These are phyloP conservation scores for Glycine latifolia DNA, from an alignment of 306 rosid species.

Conservation along the genomic window DNA sequence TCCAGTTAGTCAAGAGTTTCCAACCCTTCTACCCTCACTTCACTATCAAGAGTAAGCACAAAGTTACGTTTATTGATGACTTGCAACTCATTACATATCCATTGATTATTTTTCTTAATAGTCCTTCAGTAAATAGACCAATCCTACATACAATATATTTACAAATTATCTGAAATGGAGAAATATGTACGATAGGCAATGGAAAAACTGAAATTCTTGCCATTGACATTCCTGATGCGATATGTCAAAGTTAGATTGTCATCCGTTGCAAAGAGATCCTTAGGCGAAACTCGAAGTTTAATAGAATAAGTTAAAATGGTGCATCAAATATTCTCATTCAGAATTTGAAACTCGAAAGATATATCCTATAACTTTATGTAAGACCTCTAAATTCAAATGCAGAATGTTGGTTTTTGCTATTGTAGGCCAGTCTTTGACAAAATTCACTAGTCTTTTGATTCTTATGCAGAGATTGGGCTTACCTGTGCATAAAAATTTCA, in stretches of 20 bases:
- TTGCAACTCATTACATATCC: not conserved
- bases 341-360: not conserved
- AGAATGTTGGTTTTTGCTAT: no score
- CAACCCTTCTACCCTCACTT: conserved; percentile 93
- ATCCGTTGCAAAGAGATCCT: conserved; percentile 72
- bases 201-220: conserved; percentile 88
- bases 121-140: conserved; percentile 51
- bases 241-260: conserved; percentile 68
- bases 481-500: no score
- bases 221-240: conserved; percentile 80
- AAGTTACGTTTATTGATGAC: conserved; percentile 9
- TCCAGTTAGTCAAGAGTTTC: conserved; percentile 90
- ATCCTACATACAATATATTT: no score
- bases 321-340: conserved; percentile 19
- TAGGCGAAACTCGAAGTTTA: conserved; percentile 89
- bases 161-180: conserved; percentile 69
- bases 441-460: no score
- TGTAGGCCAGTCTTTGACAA: no score
- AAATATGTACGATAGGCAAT: conserved; percentile 84
- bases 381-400: no score
- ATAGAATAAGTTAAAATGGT: not conserved
- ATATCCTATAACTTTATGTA: not conserved
- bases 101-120: no score
- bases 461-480: no score
- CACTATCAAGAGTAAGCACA: conserved; percentile 58